Conservation (phyloP, 176 grass and related monocot species). For the Pharus latifolius region DNA sequence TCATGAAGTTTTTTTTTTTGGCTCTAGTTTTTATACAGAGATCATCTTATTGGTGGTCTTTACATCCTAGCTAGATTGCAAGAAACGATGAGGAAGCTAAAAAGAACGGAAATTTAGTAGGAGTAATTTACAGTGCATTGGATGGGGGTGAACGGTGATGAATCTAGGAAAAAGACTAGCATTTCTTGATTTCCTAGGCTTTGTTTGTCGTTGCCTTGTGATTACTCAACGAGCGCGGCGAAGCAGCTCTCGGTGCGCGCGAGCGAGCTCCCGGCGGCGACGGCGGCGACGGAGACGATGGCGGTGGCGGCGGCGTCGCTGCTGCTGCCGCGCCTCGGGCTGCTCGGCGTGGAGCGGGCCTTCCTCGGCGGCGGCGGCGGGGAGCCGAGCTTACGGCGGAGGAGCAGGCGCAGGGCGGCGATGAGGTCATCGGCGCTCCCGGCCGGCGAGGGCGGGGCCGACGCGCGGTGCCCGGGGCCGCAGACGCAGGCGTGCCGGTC, state of each 20-base stretch:
- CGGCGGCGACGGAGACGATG: too few species aligned
- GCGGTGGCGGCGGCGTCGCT: background rate
- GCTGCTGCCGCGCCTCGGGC: conserved; percentile 14
- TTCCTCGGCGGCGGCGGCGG: conserved; percentile 29
- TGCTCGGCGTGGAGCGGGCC: conserved; percentile 48
- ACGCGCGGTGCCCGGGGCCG: conserved; percentile 13
- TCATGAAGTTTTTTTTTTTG: too few species aligned
- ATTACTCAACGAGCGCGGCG: conserved; percentile 42
- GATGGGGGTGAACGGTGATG: too few species aligned
- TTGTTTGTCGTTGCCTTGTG: too few species aligned
- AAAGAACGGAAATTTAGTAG: too few species aligned
- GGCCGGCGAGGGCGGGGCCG: conserved; percentile 30
- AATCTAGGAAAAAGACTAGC: background rate
- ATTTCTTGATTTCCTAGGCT: background rate
- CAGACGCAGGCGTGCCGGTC: conserved; percentile 51
- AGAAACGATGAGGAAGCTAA: too few species aligned
- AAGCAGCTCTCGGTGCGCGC: conserved; percentile 55
- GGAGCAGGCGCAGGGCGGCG: conserved; percentile 48
- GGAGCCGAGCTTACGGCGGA: conserved; percentile 38
- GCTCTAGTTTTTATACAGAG: conserved; percentile 7
- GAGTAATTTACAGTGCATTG: conserved; percentile 12
- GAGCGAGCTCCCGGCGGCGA: background rate
- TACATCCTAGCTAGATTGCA: background rate
- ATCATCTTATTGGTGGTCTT: conserved; percentile 26
- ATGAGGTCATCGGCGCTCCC: conserved; percentile 45